Conservation (phyloP, 176 grass and related monocot species). For the Bothriochloa decipiens region DNA sequence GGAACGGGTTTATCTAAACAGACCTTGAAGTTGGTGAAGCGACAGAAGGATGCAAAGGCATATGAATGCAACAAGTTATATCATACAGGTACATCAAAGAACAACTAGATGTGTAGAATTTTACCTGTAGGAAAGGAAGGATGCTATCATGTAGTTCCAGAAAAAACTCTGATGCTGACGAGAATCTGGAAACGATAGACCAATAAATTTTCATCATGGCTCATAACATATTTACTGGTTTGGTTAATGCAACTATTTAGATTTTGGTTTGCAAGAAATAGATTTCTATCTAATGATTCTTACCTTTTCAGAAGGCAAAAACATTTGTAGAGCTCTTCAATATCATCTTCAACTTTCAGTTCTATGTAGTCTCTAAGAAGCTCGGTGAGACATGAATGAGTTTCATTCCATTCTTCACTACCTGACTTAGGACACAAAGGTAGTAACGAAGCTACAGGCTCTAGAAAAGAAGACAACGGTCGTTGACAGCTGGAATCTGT, state of each 20-base stretch:
- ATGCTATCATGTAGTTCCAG: conserved; percentile 41
- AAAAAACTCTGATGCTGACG: conserved; percentile 52
- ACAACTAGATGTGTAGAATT: conserved; percentile 3
- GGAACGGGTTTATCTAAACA: neutral
- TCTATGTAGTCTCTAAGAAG: conserved; percentile 72
- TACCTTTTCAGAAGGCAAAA: conserved; percentile 94
- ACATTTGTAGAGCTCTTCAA: conserved; percentile 93
- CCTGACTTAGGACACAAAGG: conserved; percentile 43
- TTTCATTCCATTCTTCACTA: conserved; percentile 63
- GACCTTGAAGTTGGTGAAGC: neutral
- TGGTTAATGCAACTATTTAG: neutral
- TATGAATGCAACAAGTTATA: neutral
- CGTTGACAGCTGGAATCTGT: conserved; percentile 31
- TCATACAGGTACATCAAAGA: neutral
- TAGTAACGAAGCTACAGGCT: conserved; percentile 50
- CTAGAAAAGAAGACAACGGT: conserved; percentile 63
- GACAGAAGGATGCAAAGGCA: neutral
- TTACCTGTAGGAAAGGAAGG: conserved; percentile 62
- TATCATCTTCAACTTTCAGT: conserved; percentile 74
- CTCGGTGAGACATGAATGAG: conserved; percentile 41
- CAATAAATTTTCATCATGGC: neutral
- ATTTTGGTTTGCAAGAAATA: conserved; percentile 5
- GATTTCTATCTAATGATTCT: conserved; percentile 8
- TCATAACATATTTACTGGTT: neutral
- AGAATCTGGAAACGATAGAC: conserved; percentile 42